These are phyloP conservation scores for Diaporthe vexans DNA, from an alignment of 2,329 filamentous ascomycete species.

Conservation along the genomic window DNA sequence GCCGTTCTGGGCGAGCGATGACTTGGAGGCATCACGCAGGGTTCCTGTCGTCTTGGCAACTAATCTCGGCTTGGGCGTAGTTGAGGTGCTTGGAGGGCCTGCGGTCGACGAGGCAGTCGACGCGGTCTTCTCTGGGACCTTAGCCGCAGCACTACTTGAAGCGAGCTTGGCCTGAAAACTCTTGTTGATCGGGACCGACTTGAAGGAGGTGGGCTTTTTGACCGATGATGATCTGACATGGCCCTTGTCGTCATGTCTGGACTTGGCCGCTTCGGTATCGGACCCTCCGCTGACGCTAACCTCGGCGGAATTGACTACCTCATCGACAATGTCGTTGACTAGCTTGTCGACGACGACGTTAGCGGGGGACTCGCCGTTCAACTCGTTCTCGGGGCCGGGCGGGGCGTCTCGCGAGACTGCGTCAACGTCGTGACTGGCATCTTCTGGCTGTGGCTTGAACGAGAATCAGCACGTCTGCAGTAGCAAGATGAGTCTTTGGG, in stretches of 20 bases:
- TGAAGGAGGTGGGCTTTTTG: conserved; percentile 85
- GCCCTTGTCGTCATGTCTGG: conserved; percentile 68
- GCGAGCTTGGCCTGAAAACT: conserved; percentile 82
- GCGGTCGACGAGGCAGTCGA: conserved; percentile 58
- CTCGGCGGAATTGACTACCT: conserved; percentile 72
- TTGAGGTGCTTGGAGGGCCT: conserved; percentile 61
- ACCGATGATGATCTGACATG: conserved; percentile 72
- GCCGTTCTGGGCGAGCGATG: conserved; percentile 52
- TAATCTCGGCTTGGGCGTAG: conserved; percentile 75
- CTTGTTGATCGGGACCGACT: conserved; percentile 87
- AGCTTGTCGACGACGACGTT: conserved; percentile 71
- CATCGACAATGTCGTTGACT: conserved; percentile 69
- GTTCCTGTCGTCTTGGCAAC: conserved; percentile 79
- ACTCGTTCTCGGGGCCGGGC: conserved; percentile 48
- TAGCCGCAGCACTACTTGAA: conserved; percentile 59
- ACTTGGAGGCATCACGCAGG: conserved; percentile 65
- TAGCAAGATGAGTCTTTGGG: conserved; percentile 46
- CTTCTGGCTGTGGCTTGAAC: conserved; percentile 47
- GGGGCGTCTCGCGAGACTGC: conserved; percentile 28
- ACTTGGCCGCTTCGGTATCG: conserved; percentile 79
- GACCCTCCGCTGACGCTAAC: conserved; percentile 78
- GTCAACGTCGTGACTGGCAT: conserved; percentile 40
- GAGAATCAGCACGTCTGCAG: conserved; percentile 62
- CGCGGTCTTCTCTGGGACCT: conserved; percentile 65
- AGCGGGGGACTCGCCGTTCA: conserved; percentile 64